Percentiles rank a stretch among this genome's conserved stretches.
phyloP scores from a whole-genome alignment of 2,329 filamentous ascomycete genomes.

The Westerdykella aurantiaca region DNA sequence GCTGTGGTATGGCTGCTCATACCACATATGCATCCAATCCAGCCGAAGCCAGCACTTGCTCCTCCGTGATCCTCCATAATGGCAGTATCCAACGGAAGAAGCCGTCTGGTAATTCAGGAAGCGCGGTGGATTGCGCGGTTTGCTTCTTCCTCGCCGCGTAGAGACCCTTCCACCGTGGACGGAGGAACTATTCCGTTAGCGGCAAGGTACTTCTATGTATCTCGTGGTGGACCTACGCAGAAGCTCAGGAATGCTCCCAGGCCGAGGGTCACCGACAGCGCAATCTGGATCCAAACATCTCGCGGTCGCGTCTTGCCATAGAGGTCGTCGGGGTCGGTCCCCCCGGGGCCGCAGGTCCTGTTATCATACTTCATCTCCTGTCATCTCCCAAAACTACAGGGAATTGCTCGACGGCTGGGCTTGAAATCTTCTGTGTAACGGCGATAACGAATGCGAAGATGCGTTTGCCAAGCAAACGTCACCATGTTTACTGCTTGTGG shows the following conservation, averaged over 20 bases:
- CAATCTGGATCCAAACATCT: slow-evolving; percentile 57
- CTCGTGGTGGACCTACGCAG: slow-evolving; percentile 52
- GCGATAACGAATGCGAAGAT: neutral
- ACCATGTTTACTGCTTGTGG: neutral
- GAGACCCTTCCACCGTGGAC: slow-evolving; percentile 84
- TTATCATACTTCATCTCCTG: slow-evolving; percentile 17
- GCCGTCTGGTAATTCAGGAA: slow-evolving; percentile 75
- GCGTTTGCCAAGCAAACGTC: neutral
- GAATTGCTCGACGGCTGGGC: neutral
- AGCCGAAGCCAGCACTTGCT: slow-evolving; percentile 82
- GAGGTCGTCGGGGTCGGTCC: slow-evolving; percentile 16
- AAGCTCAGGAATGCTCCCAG: slow-evolving; percentile 68
- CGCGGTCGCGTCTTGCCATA: slow-evolving; percentile 35
- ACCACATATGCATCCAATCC: slow-evolving; percentile 93
- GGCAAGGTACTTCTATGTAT: neutral
- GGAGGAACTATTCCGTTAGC: slow-evolving; percentile 59
- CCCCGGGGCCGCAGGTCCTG: slow-evolving; percentile 14
- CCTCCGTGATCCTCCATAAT: slow-evolving; percentile 76
- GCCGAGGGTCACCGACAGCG: slow-evolving; percentile 66
- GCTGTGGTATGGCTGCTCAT: slow-evolving; percentile 5
- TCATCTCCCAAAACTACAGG: slow-evolving; percentile 1
- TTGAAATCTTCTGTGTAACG: neutral
- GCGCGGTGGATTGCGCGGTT: slow-evolving; percentile 55
- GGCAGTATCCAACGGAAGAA: slow-evolving; percentile 92
- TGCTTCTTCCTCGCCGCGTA: slow-evolving; percentile 85